Base-by-base conservation (phyloP, 2,329 filamentous ascomycete species). In the Cercospora zeae-maydis region DNA sequence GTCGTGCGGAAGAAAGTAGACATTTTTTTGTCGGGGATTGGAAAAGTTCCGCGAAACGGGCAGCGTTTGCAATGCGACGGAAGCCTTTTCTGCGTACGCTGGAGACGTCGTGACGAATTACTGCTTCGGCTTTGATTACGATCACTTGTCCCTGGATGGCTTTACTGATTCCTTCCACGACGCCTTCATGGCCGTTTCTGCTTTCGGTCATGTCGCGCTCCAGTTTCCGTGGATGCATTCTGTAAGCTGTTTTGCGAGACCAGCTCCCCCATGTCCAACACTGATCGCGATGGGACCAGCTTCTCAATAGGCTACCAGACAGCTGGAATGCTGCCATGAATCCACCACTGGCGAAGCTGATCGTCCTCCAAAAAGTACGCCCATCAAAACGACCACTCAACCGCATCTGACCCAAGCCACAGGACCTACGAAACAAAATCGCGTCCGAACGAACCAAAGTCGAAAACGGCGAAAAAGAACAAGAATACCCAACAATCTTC, bases 401-500 rank as follows among this genome's bases (percentile, higher is more conserved):
- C 47, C 36, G 16, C 3, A 24, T n/a, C 39, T 55, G 21, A 59
- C 24, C 11, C 39, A 31, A 1, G 8, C 1, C 3, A 2, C 21
- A 63, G 53, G 63, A 67, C 36, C 63, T 67, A 10, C 45, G 59
- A 36, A 37, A 27, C 39, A 67, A 65, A 33, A 65, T 67, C 54
- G 60, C 56, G 34, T 42, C 42, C 19, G 33, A 58, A 21, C 33
- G 57, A 27, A 52, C 39, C 27, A 37, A 56, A 24, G 27, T 63
- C 11, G 58, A 42, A 16, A 55, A 60, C 9, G 59, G 39, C 39
- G 63, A 62, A 31, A 67, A 67, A 36, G 37, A 55, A 57, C 53
- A 59, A 13, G 64, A 67, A 49, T 61, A 65, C 27, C 62, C 64
- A 3, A 70, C 67, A 11, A 69, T 68, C 58, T 68, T 69, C 58